Evolutionary conservation across 2,329 filamentous ascomycete species (phyloP), one percentile per base, ranked within the genome.

Genomic region (Fragosphaeria purpurea): DNA sequence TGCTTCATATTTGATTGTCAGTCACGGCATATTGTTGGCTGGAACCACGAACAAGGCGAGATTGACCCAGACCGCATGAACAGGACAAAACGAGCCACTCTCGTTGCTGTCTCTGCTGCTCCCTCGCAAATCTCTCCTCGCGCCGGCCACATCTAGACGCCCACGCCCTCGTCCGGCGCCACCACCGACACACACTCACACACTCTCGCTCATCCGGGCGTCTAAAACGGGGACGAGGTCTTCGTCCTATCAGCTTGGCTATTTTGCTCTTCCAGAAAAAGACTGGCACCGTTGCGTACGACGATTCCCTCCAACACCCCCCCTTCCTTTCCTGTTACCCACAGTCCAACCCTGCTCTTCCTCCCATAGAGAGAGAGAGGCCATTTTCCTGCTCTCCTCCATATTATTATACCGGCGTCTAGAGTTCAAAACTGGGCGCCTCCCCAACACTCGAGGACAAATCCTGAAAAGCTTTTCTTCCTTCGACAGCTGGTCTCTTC

Each of bases 401-500:
- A 12, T 42, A 10, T 43, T 41, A 33, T 34, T 42, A 31, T 50
- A 39, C 44, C n/a, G 53, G 63, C 65, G 64, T 66, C 68, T 61
- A 66, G 65, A 70, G 22, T 70, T 76, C 73, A 78, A 77, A 79
- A 78, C 70, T 70, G 65, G 62, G 41, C 64, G 57, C 61, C 63
- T 65, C 70, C 72, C 70, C 67, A 65, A 55, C 57, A 58, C 57
- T 61, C 61, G 61, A 56, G 10, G 32, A 7, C 30, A 41, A 32
- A 32, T 41, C 42, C 45, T 41, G 38, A 44, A 44, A 10, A 8
- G 31, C 33, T 60, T 65, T 62, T 71, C 65, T 61, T 67, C 32
- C 56, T 61, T 65, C 69, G 71, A 69, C 70, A 79, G 76, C 76
- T 79, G 76, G 76, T 67, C 75, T 80, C 74, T 69, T 61, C 64